These are phyloP conservation scores for Corymbia maculata DNA, from an alignment of 345 rosid species.

Conservation along the genomic window DNA sequence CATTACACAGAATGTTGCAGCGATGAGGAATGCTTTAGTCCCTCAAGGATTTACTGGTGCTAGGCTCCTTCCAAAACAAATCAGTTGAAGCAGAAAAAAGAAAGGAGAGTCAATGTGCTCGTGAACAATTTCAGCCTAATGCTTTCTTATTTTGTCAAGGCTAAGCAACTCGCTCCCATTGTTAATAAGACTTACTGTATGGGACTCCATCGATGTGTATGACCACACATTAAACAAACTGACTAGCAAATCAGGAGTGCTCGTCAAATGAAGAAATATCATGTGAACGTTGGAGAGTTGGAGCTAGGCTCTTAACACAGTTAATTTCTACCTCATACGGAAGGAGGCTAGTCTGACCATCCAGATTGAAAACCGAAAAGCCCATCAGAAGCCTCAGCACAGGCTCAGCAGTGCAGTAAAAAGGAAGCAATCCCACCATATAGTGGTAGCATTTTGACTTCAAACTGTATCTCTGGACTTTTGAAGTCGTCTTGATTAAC, in stretches of 20 bases:
- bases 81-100: background rate
- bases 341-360: constrained; percentile 46
- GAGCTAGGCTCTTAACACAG: background rate
- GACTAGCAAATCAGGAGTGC: background rate
- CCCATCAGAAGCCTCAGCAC: constrained; percentile 59
- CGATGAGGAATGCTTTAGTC: background rate
- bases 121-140: background rate
- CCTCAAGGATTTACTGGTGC: background rate
- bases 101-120: background rate
- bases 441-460: constrained; percentile 51
- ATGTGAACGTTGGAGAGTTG: background rate
- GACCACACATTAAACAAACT: background rate
- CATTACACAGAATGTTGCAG: background rate
- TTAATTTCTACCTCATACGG: constrained; percentile 63
- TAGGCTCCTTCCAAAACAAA: background rate
- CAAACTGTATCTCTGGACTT: constrained; percentile 51
- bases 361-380: constrained; percentile 46
- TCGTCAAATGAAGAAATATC: background rate
- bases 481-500: constrained; percentile 39
- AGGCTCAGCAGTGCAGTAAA: constrained; percentile 64
- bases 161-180: background rate
- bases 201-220: background rate
- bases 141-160: background rate
- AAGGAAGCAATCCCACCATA: constrained; percentile 48
- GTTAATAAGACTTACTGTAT: background rate